Percentiles rank a stretch among this genome's conserved stretches.
These are phyloP conservation scores for Rheum nobile DNA, from an alignment of 148 eudicot genomes.

Conservation along the genomic window DNA sequence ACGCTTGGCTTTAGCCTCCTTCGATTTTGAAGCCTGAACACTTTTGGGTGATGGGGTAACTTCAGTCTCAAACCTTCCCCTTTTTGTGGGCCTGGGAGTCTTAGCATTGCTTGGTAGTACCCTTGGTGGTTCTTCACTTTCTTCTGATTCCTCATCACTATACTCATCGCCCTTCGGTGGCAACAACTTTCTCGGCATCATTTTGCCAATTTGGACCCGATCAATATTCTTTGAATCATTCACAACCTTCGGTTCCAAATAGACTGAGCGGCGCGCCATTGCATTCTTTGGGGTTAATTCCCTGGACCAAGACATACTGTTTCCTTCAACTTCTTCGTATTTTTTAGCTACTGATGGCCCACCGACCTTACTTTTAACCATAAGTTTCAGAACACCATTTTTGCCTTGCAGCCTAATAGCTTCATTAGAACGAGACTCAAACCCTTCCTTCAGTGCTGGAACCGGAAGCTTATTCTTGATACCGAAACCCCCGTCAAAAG, in stretches of 20 bases:
- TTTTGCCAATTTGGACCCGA: slow-evolving; percentile 23
- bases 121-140: slow-evolving; percentile 38
- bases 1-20: slow-evolving; percentile 56
- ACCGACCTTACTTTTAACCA: slow-evolving; percentile 52
- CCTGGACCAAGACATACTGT: slow-evolving; percentile 27
- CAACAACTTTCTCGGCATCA: slow-evolving; percentile 21
- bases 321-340: slow-evolving; percentile 22
- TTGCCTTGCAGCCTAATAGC: slow-evolving; percentile 88
- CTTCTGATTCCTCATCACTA: slow-evolving; percentile 34
- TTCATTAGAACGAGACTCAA: slow-evolving; percentile 37
- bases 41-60: slow-evolving; percentile 32
- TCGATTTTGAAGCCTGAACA: slow-evolving; percentile 30
- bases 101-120: slow-evolving; percentile 21
- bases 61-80: slow-evolving; percentile 29
- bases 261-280: slow-evolving; percentile 20
- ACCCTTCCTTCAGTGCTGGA: slow-evolving; percentile 30
- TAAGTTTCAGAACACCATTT: slow-evolving; percentile 83
- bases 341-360: slow-evolving; percentile 20
- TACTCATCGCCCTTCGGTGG: slow-evolving; percentile 24
- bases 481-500: slow-evolving; percentile 21
- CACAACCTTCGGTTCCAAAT: slow-evolving; percentile 30
- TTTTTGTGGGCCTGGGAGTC: slow-evolving; percentile 29
- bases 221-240: slow-evolving; percentile 21
- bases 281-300: slow-evolving; percentile 32
- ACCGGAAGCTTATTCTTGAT: slow-evolving; percentile 38